Percentiles rank a stretch among this genome's conserved stretches.
Conservation (phyloP, 306 rosid species). For the Vicia villosa region DNA sequence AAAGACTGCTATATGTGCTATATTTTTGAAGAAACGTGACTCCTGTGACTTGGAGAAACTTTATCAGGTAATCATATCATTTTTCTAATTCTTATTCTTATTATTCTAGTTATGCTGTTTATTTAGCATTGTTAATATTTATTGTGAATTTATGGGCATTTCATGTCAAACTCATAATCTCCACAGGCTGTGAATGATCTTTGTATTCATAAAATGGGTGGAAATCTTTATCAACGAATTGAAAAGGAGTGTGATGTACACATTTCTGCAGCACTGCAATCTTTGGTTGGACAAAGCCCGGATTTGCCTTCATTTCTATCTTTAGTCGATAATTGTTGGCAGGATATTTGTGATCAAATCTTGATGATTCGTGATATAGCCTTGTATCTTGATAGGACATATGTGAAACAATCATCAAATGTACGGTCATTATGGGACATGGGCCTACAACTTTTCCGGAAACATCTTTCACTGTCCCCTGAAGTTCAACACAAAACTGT, state of each 20-base stretch:
- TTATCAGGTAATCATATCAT: constrained; percentile 71
- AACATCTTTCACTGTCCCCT: constrained; percentile 80
- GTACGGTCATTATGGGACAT: constrained; percentile 97
- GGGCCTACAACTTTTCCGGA: constrained; percentile 98
- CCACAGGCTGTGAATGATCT: constrained; percentile 86
- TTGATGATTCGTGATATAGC: constrained; percentile 97
- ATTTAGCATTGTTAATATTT: constrained; percentile 26
- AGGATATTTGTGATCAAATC: constrained; percentile 94
- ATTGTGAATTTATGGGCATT: constrained; percentile 28
- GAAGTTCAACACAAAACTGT: constrained; percentile 99
- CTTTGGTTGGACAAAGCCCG: constrained; percentile 97
- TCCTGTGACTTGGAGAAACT: constrained; percentile 86
- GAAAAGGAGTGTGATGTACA: constrained; percentile 93
- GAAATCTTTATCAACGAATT: constrained; percentile 90
- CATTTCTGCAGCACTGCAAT: constrained; percentile 79
- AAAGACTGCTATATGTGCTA: constrained; percentile 92
- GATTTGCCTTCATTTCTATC: constrained; percentile 92
- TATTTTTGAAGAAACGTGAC: constrained; percentile 81
- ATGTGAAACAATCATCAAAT: constrained; percentile 86
- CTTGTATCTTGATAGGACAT: constrained; percentile 91
- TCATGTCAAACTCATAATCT: constrained; percentile 41
- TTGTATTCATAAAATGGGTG: constrained; percentile 93
- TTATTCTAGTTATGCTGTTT: constrained; percentile 9
- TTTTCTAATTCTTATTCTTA: constrained; percentile 20
- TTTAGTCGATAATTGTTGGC: constrained; percentile 96